Base-by-base conservation (phyloP, 1,284 basidiomycete species). In the Cryptococcus sp. region DNA sequence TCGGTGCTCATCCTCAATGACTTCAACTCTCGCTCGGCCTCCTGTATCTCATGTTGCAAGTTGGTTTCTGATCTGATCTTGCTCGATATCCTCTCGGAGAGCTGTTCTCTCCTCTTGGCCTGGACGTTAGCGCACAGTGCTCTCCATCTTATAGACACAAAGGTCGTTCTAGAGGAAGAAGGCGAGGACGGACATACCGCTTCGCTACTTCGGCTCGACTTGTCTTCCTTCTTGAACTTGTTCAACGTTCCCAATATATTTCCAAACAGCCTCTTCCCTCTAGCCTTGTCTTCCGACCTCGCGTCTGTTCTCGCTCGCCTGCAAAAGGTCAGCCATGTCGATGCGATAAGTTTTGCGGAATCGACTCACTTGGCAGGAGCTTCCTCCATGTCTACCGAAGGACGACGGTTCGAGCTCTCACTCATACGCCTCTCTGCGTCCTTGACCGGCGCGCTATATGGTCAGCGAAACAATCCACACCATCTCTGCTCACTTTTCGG, bases 171-270 rank as follows among this genome's bases (percentile, higher is more conserved):
- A 31, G 28, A 7, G 9, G 22, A 18, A 26, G 31, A 31, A 31
- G 38, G 5, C 4, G 12, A 11, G 23, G 22, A 42, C 7, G 14
- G 28, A 31, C 70, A 56, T 43, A 72, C 71, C 39, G 68, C 68
- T 43, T 67, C 66, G 44, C 62, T 68, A 21, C 51, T 59, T 21
- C 65, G 52, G 25, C 53, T 55, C 16, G 53, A 57, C 57, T 66
- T 70, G 53, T 72, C 71, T 19, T 74, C 72, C 39, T 68, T 71
- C 55, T 70, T 61, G 52, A 74, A 74, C 51, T 67, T 60, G 42
- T 68, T 63, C 42, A 74, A 54, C n/a, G 69, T 72, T 5, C 71
- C 71, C 32, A 74, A 51, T 9, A 74, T 51, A 47, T 71, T 72
- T 0, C 72, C 72, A 43, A 74, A 71, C 46, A 74, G 47, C 24